These are phyloP conservation scores for Boletus subparvulus DNA, from an alignment of 768 basidiomycete species.

Conservation along the genomic window DNA sequence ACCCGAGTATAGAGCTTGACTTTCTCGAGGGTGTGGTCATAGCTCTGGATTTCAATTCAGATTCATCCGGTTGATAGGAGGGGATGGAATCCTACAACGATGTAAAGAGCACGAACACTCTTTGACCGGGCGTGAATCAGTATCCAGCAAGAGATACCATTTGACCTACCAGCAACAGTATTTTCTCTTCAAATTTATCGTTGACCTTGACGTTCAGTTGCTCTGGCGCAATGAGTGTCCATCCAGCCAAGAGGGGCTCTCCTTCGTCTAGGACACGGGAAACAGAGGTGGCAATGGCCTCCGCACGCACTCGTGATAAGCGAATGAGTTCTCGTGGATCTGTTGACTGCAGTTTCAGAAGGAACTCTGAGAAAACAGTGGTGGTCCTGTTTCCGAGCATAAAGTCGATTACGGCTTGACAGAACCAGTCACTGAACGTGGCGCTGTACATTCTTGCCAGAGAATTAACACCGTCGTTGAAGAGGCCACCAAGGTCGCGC, in stretches of 20 bases:
- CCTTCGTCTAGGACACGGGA: constrained; percentile 73
- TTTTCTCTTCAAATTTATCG: constrained; percentile 93
- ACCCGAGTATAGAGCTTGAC: constrained; percentile 88
- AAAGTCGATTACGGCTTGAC: constrained; percentile 92
- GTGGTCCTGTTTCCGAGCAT: constrained; percentile 85
- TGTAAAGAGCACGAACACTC: constrained; percentile 60
- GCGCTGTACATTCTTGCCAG: constrained; percentile 87
- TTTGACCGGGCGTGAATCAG: constrained; percentile 14
- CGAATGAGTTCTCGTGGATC: constrained; percentile 89
- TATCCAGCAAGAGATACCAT: background rate
- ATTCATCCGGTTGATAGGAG: background rate
- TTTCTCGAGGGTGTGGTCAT: constrained; percentile 91
- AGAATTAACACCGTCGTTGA: constrained; percentile 96
- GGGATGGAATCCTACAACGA: constrained; percentile 57
- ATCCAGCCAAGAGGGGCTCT: constrained; percentile 77
- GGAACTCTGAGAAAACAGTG: constrained; percentile 91
- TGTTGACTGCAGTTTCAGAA: constrained; percentile 83
- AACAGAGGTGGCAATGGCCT: constrained; percentile 88
- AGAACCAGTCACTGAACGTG: constrained; percentile 94
- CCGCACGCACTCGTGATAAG: constrained; percentile 84
- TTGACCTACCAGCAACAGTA: constrained; percentile 74
- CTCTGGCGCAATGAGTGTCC: constrained; percentile 89
- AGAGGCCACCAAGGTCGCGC: constrained; percentile 85
- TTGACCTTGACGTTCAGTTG: constrained; percentile 67
- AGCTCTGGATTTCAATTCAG: constrained; percentile 55